Evolutionary conservation across 225 moss, liverwort and hornwort species (phyloP).

Genomic region (Physcomitrium patens): DNA sequence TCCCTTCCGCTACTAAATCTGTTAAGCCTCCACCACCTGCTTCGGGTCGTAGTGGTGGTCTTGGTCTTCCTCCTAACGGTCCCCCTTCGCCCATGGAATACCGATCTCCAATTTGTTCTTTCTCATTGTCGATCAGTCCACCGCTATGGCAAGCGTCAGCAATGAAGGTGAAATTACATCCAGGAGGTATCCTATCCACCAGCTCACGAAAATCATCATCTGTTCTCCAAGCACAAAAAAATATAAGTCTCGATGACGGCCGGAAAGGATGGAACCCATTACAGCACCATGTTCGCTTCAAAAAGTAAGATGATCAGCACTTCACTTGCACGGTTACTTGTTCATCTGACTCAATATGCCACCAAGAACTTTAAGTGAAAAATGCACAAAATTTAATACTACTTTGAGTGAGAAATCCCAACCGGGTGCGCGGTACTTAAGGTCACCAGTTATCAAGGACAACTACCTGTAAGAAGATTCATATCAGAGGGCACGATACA

Average conservation of each 20-base stretch:
- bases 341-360: slow-evolving; percentile 22
- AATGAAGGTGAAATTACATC: slow-evolving; percentile 76
- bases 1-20: slow-evolving; percentile 36
- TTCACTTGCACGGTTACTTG: background rate
- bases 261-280: background rate
- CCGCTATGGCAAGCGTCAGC: slow-evolving; percentile 92
- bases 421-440: background rate
- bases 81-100: slow-evolving; percentile 17
- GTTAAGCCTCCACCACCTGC: slow-evolving; percentile 40
- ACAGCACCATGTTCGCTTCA: slow-evolving; percentile 14
- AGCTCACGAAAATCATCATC: slow-evolving; percentile 78
- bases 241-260: slow-evolving; percentile 1
- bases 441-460: background rate
- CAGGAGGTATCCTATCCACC: slow-evolving; percentile 57
- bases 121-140: slow-evolving; percentile 76
- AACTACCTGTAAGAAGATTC: slow-evolving; percentile 74
- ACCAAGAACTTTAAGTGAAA: slow-evolving; percentile 4
- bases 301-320: background rate
- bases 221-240: slow-evolving; percentile 35
- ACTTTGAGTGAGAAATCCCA: background rate
- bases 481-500: slow-evolving; percentile 81
- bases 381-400: background rate
- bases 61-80: slow-evolving; percentile 28
- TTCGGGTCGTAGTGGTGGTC: slow-evolving; percentile 34
- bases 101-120: slow-evolving; percentile 71